A percentile compares a stretch with the other conserved stretches of the same genome.
Conservation (phyloP, 2,329 filamentous ascomycete species). For the Paraphoma sp. region DNA sequence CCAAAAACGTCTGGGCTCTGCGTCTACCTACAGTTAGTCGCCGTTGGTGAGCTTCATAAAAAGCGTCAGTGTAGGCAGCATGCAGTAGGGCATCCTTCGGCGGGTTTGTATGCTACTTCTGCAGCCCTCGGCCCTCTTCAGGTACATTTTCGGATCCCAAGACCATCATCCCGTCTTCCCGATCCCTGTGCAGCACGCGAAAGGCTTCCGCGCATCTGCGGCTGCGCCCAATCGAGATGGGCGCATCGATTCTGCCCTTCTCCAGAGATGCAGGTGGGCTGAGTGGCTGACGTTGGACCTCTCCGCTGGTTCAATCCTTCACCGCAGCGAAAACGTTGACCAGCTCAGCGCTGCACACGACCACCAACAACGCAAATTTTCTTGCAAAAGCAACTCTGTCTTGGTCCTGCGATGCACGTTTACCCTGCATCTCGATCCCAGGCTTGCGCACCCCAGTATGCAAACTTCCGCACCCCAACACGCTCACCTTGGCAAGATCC, state of each 20-base stretch:
- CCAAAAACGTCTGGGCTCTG: not conserved
- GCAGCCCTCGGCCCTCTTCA: not conserved
- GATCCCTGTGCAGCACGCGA: slow-evolving; percentile 35
- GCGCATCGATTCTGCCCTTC: not conserved
- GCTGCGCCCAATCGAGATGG: slow-evolving; percentile 15
- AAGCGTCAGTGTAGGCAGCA: slow-evolving; percentile 22
- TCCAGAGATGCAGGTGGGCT: slow-evolving; percentile 3
- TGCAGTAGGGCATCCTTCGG: slow-evolving; percentile 8
- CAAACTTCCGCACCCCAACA: slow-evolving; percentile 10
- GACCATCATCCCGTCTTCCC: slow-evolving; percentile 1
- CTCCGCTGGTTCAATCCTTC: slow-evolving; percentile 12
- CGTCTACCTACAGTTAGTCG: slow-evolving; percentile 17
- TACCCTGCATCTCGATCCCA: slow-evolving; percentile 9
- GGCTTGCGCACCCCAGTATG: slow-evolving; percentile 3
- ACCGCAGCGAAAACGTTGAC: not conserved
- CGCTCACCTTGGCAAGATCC: slow-evolving; percentile 6
- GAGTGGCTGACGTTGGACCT: slow-evolving; percentile 38
- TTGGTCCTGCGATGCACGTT: slow-evolving; percentile 14
- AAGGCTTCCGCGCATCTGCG: slow-evolving; percentile 13
- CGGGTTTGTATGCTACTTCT: not conserved
- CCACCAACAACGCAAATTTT: slow-evolving; percentile 11
- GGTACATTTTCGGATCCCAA: not conserved
- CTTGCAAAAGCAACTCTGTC: not conserved
- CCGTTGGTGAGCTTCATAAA: slow-evolving; percentile 10
- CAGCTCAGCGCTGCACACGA: slow-evolving; percentile 3